A percentile compares a stretch with the other conserved stretches of the same genome.
Evolutionary conservation across 345 rosid species (phyloP).

Genomic region (Brassica rapa): DNA sequence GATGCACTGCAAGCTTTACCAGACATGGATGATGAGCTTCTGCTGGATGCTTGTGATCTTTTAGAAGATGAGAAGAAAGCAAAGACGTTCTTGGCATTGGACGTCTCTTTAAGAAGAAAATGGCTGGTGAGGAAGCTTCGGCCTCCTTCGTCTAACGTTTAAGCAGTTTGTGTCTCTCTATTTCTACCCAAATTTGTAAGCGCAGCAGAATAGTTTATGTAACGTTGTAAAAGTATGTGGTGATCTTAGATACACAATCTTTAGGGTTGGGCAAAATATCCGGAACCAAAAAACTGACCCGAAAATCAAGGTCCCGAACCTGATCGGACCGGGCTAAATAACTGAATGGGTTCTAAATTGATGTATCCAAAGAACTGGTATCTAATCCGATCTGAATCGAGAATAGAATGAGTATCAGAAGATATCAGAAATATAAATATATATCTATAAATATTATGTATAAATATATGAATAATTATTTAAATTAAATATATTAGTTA

Average conservation of each 20-base stretch:
- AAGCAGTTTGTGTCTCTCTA: neutral
- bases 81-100: constrained; percentile 75
- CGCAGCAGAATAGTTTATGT: constrained; percentile 1
- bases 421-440: too few species aligned
- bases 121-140: constrained; percentile 83
- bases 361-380: too few species aligned
- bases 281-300: too few species aligned
- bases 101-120: constrained; percentile 57
- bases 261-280: too few species aligned
- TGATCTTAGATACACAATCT: constrained; percentile 12
- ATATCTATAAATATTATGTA: too few species aligned
- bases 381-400: too few species aligned
- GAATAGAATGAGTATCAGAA: too few species aligned
- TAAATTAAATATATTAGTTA: too few species aligned
- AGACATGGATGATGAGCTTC: constrained; percentile 66
- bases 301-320: too few species aligned
- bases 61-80: constrained; percentile 82
- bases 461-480: too few species aligned
- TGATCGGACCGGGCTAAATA: too few species aligned
- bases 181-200: constrained; percentile 2
- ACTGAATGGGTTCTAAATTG: too few species aligned
- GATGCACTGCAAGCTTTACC: constrained; percentile 70
- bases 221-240: constrained; percentile 16
- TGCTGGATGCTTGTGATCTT: constrained; percentile 82
- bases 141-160: constrained; percentile 22